Evolutionary conservation across 495 filamentous ascomycete species (phyloP), one percentile per base, ranked within the genome.

Genomic region (Daldinia childiae): DNA sequence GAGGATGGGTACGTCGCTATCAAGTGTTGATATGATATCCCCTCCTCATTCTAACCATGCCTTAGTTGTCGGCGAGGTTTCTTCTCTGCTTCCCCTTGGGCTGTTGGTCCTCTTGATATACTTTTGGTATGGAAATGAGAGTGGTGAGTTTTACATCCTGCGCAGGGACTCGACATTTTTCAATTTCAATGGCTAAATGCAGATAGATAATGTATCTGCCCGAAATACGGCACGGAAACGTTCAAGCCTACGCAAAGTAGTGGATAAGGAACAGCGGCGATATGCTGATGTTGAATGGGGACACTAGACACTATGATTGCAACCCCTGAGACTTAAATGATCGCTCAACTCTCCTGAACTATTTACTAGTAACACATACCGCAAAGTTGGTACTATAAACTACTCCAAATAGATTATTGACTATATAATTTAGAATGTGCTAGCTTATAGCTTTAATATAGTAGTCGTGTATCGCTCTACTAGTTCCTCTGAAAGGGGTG

Each of bases 101-200:
- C 17, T 48, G 43, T 24, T 48, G 43, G 43, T 48, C 19, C 43
- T 48, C 17, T 12, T 48, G 43, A 48, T 48, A 48, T 48, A 48
- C 43, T 48, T 48, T 21, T 48, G 43, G 43, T 48, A 48, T 48
- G 43, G 43, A 14, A 48, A 21, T 4, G 43, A 48, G 43, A 24
- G 19, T 21, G 43, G 43, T 48, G 19, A 48, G 66, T 56, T 7
- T 15, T 62, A 9, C 8, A 12, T 48, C 8, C 19, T 48, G 3
- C 17, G 17, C 21, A 11, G 2, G 9, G 11, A 24, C n/a, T n/a
- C n/a, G n/a, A n/a, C 12, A 2, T 9, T 24, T 15, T 3, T 11
- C 43, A 19, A 9, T 48, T 24, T 24, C 19, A 21, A 48, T 19
- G 4, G 9, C 43, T 48, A 24, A 48, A 3, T 11, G 19, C 1